Evolutionary conservation across 345 rosid genomes (phyloP).

Genomic region (Triadica sebifera): DNA sequence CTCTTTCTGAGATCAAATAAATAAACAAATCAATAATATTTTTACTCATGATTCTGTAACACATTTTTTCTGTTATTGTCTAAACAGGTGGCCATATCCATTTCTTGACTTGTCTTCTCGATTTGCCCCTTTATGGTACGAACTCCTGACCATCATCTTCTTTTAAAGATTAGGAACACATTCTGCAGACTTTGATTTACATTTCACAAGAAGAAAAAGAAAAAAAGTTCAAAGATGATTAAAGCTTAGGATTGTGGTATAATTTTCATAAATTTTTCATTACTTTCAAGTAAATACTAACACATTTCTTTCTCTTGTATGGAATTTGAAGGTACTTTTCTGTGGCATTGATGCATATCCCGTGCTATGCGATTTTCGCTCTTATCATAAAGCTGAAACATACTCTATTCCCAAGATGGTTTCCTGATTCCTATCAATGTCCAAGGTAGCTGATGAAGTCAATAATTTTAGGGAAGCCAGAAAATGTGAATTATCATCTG

Average conservation of each 20-base stretch:
- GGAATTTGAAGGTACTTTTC: slow-evolving; percentile 62
- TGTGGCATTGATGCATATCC: slow-evolving; percentile 81
- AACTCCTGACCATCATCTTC: slow-evolving; percentile 10
- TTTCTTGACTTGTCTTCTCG: slow-evolving; percentile 87
- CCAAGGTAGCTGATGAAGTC: slow-evolving; percentile 13
- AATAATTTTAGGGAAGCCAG: background rate
- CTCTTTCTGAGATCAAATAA: background rate
- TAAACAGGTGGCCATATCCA: slow-evolving; percentile 96
- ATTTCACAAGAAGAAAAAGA: too few relatives aligned
- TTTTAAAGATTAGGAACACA: too few relatives aligned
- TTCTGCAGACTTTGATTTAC: too few relatives aligned
- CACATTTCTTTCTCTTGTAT: background rate
- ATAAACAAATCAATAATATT: background rate
- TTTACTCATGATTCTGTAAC: background rate
- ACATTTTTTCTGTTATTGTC: background rate
- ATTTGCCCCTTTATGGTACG: slow-evolving; percentile 83
- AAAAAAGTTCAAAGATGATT: too few relatives aligned
- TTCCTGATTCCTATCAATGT: slow-evolving; percentile 55
- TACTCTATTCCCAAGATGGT: slow-evolving; percentile 56
- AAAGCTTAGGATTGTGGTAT: too few relatives aligned
- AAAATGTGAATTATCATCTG: background rate
- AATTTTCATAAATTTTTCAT: too few relatives aligned
- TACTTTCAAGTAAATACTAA: background rate
- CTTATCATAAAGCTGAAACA: slow-evolving; percentile 72
- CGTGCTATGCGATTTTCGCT: slow-evolving; percentile 72